phyloP scores from a whole-genome alignment of 202 grass and related monocot species.

The Panicum virgatum region DNA sequence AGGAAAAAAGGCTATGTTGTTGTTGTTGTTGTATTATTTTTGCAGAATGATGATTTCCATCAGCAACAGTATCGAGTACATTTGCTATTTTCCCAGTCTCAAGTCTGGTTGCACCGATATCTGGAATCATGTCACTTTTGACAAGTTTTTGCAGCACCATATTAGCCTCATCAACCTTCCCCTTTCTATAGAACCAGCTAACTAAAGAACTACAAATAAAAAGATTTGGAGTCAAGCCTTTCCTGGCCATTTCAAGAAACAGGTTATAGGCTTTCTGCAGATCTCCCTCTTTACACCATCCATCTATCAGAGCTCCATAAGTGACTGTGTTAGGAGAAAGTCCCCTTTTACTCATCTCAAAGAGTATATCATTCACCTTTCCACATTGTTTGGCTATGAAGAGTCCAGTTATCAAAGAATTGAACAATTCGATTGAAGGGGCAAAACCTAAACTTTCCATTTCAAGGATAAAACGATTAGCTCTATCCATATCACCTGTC shows the following conservation, averaged over 20 bases:
- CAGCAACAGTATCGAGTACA: slow-evolving; percentile 39
- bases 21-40: too few species aligned
- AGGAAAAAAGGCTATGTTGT: too few species aligned
- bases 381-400: slow-evolving; percentile 57
- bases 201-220: slow-evolving; percentile 70
- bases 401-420: slow-evolving; percentile 83
- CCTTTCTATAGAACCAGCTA: slow-evolving; percentile 81
- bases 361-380: slow-evolving; percentile 57
- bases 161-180: slow-evolving; percentile 91
- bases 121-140: slow-evolving; percentile 57
- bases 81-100: slow-evolving; percentile 49
- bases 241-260: slow-evolving; percentile 77
- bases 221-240: slow-evolving; percentile 73
- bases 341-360: slow-evolving; percentile 58
- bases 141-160: slow-evolving; percentile 71
- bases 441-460: slow-evolving; percentile 65
- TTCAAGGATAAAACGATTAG: slow-evolving; percentile 56
- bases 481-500: slow-evolving; percentile 60
- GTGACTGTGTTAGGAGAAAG: slow-evolving; percentile 71
- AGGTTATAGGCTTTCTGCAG: slow-evolving; percentile 66
- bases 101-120: slow-evolving; percentile 42
- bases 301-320: slow-evolving; percentile 84
- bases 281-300: slow-evolving; percentile 84
- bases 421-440: slow-evolving; percentile 85
- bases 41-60: slow-evolving; percentile 51